Conservation (phyloP, 495 filamentous ascomycete species). For the Aspergillus homomorphus region DNA sequence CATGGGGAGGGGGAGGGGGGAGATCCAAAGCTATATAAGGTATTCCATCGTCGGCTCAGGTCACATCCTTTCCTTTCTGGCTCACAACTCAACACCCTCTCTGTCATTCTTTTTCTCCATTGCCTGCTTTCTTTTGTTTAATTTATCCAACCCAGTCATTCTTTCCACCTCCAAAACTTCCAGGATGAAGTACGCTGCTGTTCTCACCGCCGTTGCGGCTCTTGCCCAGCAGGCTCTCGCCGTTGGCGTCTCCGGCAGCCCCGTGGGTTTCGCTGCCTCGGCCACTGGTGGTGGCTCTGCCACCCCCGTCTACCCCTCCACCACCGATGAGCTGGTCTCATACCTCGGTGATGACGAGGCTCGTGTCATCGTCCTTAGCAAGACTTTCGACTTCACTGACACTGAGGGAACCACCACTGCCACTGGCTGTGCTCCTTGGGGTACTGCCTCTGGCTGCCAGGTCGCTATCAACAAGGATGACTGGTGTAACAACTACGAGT, state of each 20-base stretch:
- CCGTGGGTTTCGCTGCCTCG: slow-evolving; percentile 40
- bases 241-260: slow-evolving; percentile 25
- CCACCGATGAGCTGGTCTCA: slow-evolving; percentile 25
- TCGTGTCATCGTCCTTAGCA: slow-evolving; percentile 13
- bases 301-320: slow-evolving; percentile 34
- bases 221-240: slow-evolving; percentile 12
- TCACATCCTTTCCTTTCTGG: slow-evolving; percentile 4
- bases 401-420: slow-evolving; percentile 36
- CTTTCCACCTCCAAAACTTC: not conserved
- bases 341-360: slow-evolving; percentile 10
- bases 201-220: slow-evolving; percentile 3
- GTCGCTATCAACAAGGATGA: slow-evolving; percentile 49
- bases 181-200: slow-evolving; percentile 8
- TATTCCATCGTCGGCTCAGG: not conserved
- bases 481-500: slow-evolving; percentile 41
- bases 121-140: slow-evolving; percentile 1
- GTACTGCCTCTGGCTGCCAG: slow-evolving; percentile 41
- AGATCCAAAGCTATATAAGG: not conserved
- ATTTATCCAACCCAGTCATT: not conserved
- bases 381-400: slow-evolving; percentile 37
- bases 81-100: not conserved
- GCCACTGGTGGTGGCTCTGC: slow-evolving; percentile 44
- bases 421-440: slow-evolving; percentile 45
- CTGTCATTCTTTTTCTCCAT: slow-evolving; percentile 4
- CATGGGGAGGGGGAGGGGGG: not conserved